Evolutionary conservation across 208 protist genomes (phyloP), one percentile per base, ranked within the genome.

Genomic region (Leishmania turanica): DNA sequence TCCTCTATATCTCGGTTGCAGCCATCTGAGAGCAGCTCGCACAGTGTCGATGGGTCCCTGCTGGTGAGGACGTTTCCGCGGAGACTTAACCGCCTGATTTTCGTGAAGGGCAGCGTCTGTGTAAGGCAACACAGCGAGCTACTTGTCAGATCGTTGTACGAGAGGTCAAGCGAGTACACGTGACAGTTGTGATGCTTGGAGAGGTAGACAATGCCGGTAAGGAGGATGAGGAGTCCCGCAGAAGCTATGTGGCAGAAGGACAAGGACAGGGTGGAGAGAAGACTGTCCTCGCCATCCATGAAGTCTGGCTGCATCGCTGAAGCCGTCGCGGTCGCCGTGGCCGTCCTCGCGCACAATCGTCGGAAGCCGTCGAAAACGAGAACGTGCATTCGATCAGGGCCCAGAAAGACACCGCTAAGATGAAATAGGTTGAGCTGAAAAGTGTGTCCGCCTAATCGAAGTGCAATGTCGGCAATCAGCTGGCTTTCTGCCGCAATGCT

Each of bases 31-130:
- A 97, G 80, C 85, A 96, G 91, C 24, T 96, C 92, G 27, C 87
- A 88, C 37, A 96, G 87, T 37, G 77, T 54, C 4, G 69, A 69
- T 13, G 80, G 58, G 27, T 93, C 87, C 7, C 72, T 64, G 42
- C 88, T 83, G 27, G 68, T 76, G n/a, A 97, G 86, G n/a, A 76
- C 72, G 78, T 97, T 97, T 13, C 92, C 91, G 27, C 91, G 94
- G 58, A 97, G 81, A 81, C 88, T 91, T 1, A 97, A 73, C 60
- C 87, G 78, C 37, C 58, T 64, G 21, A 97, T 74, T 62, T 73
- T 76, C 6, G 94, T 96, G 11, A 86, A 84, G 7, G 71, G 77
- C 17, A 97, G 77, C 13, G 92, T 54, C 64, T 84, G 82, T 31
- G 89, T 75, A 21, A 97, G 65, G 87, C 86, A 89, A 74, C 84